These are phyloP conservation scores for Boletus rex-veris DNA, from an alignment of 768 basidiomycete species.

Conservation along the genomic window DNA sequence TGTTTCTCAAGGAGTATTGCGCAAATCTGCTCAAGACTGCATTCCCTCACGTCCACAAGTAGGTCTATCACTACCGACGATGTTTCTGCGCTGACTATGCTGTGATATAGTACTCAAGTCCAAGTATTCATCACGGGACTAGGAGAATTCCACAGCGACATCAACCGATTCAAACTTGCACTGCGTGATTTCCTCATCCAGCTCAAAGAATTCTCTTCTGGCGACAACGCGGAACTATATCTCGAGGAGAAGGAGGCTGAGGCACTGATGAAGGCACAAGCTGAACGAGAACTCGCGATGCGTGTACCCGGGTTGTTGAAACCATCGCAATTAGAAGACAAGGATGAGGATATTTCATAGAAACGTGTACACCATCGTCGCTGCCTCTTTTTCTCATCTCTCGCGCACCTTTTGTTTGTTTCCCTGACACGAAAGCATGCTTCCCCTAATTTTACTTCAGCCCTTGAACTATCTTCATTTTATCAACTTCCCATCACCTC, in stretches of 20 bases:
- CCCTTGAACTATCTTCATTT: conserved; percentile 30
- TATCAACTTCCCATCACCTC: conserved; percentile 18
- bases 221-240: conserved; percentile 87
- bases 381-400: conserved; percentile 23
- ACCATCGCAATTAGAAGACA: conserved; percentile 91
- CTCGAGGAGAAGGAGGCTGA: conserved; percentile 94
- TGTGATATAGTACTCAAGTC: conserved; percentile 56
- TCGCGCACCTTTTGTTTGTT: conserved; percentile 24
- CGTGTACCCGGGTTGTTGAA: conserved; percentile 98
- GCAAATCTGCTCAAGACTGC: conserved; percentile 82
- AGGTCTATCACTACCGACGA: conserved; percentile 27
- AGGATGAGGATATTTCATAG: conserved; percentile 73
- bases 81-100: conserved; percentile 7
- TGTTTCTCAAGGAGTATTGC: conserved; percentile 82
- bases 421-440: conserved; percentile 30
- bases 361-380: conserved; percentile 24
- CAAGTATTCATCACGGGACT: conserved; percentile 65
- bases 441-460: conserved; percentile 15
- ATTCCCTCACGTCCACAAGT: conserved; percentile 91
- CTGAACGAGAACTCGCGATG: conserved; percentile 85
- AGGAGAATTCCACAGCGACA: conserved; percentile 71
- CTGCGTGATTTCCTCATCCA: conserved; percentile 97
- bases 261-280: conserved; percentile 68
- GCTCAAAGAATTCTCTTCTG: conserved; percentile 93
- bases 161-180: conserved; percentile 89